Evolutionary conservation across 257 asterid species (phyloP).

Genomic region (Plectranthus barbatus): DNA sequence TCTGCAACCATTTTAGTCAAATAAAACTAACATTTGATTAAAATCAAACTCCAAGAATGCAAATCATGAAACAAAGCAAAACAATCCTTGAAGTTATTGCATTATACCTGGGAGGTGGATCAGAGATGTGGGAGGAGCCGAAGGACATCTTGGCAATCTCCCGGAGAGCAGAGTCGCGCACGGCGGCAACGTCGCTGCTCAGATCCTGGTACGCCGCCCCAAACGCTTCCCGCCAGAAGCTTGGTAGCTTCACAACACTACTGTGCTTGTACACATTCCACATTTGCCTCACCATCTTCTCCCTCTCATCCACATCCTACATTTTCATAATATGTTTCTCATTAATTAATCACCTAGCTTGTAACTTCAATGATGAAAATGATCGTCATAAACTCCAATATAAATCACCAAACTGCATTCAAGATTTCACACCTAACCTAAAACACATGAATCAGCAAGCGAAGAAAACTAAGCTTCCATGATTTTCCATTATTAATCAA

Average conservation of each 20-base stretch:
- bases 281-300: conserved; percentile 75
- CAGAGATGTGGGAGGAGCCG: conserved; percentile 33
- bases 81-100: too few species aligned
- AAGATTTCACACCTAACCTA: neutral
- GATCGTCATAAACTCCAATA: too few species aligned
- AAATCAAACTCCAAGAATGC: neutral
- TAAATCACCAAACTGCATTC: neutral
- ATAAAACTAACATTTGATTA: neutral
- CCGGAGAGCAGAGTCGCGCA: conserved; percentile 48
- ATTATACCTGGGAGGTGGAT: conserved; percentile 17
- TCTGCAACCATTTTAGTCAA: conserved; percentile 17
- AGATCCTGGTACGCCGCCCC: conserved; percentile 89
- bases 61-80: too few species aligned
- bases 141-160: conserved; percentile 93
- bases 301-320: conserved; percentile 90
- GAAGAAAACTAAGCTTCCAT: neutral
- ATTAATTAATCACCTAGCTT: too few species aligned
- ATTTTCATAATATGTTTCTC: too few species aligned
- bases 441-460: neutral
- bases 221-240: conserved; percentile 88
- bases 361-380: too few species aligned
- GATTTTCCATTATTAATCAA: neutral
- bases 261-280: conserved; percentile 86
- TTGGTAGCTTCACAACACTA: conserved; percentile 41
- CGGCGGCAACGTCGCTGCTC: conserved; percentile 47